Conservation (phyloP, 371 early-diverging fungal genomes). For the Coemansia sp. region DNA sequence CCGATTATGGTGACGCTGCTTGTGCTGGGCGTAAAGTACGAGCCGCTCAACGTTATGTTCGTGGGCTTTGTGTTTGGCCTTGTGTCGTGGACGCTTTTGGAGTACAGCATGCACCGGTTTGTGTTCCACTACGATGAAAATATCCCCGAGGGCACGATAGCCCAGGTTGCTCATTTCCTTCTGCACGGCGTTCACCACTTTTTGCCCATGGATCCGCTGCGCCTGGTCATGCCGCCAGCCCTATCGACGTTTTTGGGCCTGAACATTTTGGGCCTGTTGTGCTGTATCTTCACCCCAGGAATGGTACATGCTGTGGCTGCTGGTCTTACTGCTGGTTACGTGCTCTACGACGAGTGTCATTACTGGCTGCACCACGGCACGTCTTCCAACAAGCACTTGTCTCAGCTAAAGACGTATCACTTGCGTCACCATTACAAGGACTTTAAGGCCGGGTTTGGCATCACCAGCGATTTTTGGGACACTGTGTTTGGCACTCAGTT, state of each 20-base stretch:
- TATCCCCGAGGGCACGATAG: conserved; percentile 78
- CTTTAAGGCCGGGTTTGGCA: conserved; percentile 83
- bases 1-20: conserved; percentile 59
- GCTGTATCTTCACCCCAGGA: conserved; percentile 54
- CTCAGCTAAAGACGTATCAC: conserved; percentile 89
- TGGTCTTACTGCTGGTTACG: conserved; percentile 80
- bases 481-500: conserved; percentile 71
- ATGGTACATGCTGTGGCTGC: conserved; percentile 61
- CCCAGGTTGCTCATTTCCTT: conserved; percentile 78
- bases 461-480: conserved; percentile 92
- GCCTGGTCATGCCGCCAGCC: conserved; percentile 96
- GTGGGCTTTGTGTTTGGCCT: conserved; percentile 67
- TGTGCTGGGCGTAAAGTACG: conserved; percentile 42
- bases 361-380: conserved; percentile 93
- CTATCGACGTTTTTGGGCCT: conserved; percentile 59
- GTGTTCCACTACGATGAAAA: conserved; percentile 87
- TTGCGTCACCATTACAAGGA: conserved; percentile 93
- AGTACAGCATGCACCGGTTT: conserved; percentile 88
- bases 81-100: conserved; percentile 75
- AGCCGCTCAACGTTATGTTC: conserved; percentile 36
- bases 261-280: conserved; percentile 57
- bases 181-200: conserved; percentile 95
- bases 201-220: conserved; percentile 93
- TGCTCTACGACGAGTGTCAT: conserved; percentile 87
- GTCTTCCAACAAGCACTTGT: conserved; percentile 66